Percentiles rank a stretch among this genome's conserved stretches.
Evolutionary conservation across 352 stramenopile genomes (phyloP).

Genomic region (Aphanomyces cochlioides): DNA sequence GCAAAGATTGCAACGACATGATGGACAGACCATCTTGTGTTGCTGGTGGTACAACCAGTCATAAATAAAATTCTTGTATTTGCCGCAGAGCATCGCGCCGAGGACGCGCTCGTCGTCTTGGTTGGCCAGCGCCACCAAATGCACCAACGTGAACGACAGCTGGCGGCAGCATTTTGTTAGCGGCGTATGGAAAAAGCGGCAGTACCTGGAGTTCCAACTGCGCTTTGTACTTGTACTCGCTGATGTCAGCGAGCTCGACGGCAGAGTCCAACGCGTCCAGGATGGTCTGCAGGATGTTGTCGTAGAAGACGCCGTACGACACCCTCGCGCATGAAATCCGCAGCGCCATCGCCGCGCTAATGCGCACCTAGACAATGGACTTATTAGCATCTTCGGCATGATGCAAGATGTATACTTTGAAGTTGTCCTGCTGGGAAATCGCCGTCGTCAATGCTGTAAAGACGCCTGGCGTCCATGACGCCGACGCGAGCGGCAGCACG

Average conservation of each 20-base stretch:
- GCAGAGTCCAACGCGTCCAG: conserved; percentile 79
- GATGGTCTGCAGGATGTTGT: conserved; percentile 52
- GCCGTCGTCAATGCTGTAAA: conserved; percentile 74
- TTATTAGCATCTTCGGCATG: not conserved
- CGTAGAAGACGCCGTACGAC: conserved; percentile 71
- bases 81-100: conserved; percentile 42
- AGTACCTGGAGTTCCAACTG: conserved; percentile 69
- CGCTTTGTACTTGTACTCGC: conserved; percentile 88
- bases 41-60: conserved; percentile 86
- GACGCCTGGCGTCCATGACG: conserved; percentile 68
- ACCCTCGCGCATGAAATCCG: conserved; percentile 63
- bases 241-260: conserved; percentile 82
- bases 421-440: conserved; percentile 84
- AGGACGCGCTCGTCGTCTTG: conserved; percentile 57
- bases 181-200: not conserved
- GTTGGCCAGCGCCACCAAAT: conserved; percentile 70
- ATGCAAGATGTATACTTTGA: conserved; percentile 49
- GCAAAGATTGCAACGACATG: not conserved
- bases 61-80: conserved; percentile 75
- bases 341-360: conserved; percentile 73
- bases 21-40: conserved; percentile 60
- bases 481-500: conserved; percentile 63
- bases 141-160: conserved; percentile 80
- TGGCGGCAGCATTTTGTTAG: conserved; percentile 8
- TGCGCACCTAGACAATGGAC: conserved; percentile 43